phyloP scores from a whole-genome alignment of 78 protist genomes.

The Dictyostelium intermedium region DNA sequence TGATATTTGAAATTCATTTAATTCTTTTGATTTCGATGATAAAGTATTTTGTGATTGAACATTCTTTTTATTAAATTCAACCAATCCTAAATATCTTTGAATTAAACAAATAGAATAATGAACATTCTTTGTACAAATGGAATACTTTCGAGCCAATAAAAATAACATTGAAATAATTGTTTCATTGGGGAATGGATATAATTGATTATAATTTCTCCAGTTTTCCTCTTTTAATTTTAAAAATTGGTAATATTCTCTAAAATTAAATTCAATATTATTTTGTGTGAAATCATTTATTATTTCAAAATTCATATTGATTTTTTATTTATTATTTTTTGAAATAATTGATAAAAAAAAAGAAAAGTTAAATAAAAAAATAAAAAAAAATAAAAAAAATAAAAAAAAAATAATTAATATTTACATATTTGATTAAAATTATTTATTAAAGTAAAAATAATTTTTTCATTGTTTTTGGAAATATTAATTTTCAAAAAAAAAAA shows the following conservation, averaged over 20 bases:
- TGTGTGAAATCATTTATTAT: background rate
- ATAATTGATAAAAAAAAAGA: too few relatives aligned
- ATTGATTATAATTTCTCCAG: slow-evolving; percentile 47
- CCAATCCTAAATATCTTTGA: slow-evolving; percentile 63
- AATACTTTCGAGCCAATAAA: background rate
- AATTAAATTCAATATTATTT: slow-evolving; percentile 6
- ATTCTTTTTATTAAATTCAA: slow-evolving; percentile 16
- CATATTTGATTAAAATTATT: background rate
- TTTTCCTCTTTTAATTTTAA: slow-evolving; percentile 8
- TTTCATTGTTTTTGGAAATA: too few relatives aligned
- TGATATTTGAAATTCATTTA: slow-evolving; percentile 17
- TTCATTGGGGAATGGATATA: slow-evolving; percentile 50
- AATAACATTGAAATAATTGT: background rate
- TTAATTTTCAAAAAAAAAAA: too few relatives aligned
- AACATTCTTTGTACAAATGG: slow-evolving; percentile 35
- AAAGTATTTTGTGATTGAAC: background rate
- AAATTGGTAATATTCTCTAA: slow-evolving; percentile 7
- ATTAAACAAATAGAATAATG: slow-evolving; percentile 66
- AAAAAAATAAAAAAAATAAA: too few relatives aligned
- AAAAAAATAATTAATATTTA: too few relatives aligned
- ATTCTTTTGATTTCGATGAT: background rate
- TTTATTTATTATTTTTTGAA: background rate
- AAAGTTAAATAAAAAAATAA: too few relatives aligned
- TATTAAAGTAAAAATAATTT: too few relatives aligned
- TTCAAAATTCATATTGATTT: slow-evolving; percentile 7